Conservation (phyloP, 768 basidiomycete genomes). For the Tephrocybe sp. region DNA sequence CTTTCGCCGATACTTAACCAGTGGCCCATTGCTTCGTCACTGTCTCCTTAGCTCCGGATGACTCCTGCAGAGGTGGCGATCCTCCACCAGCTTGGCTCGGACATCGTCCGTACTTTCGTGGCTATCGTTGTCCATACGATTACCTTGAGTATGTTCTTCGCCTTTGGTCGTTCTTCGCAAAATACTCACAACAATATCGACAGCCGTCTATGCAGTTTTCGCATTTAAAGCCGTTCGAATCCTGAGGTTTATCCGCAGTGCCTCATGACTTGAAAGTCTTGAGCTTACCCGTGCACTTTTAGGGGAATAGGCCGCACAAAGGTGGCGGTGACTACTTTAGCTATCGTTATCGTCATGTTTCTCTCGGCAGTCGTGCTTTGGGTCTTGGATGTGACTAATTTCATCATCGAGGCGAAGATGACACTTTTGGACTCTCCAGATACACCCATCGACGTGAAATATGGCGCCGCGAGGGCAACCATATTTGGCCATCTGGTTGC, state of each 20-base stretch:
- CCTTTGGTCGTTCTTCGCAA: background rate
- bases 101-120: constrained; percentile 7
- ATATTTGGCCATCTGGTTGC: constrained; percentile 4
- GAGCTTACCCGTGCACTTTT: background rate
- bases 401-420: constrained; percentile 3
- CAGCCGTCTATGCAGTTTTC: constrained; percentile 6
- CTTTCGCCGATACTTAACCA: background rate
- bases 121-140: constrained; percentile 10
- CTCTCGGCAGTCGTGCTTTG: constrained; percentile 3
- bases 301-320: constrained; percentile 8
- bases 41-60: background rate
- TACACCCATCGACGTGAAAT: constrained; percentile 4
- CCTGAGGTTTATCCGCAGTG: background rate
- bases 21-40: background rate
- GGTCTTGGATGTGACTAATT: constrained; percentile 6
- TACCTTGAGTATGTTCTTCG: background rate
- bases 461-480: background rate
- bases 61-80: background rate
- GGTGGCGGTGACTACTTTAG: background rate
- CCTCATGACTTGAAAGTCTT: background rate
- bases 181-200: background rate
- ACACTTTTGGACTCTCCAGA: constrained; percentile 4
- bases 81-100: constrained; percentile 1
- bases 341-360: constrained; percentile 1
- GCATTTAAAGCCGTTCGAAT: constrained; percentile 7